Evolutionary conservation across 441 rosid genomes (phyloP).

Genomic region (Pelargonium citronellum): DNA sequence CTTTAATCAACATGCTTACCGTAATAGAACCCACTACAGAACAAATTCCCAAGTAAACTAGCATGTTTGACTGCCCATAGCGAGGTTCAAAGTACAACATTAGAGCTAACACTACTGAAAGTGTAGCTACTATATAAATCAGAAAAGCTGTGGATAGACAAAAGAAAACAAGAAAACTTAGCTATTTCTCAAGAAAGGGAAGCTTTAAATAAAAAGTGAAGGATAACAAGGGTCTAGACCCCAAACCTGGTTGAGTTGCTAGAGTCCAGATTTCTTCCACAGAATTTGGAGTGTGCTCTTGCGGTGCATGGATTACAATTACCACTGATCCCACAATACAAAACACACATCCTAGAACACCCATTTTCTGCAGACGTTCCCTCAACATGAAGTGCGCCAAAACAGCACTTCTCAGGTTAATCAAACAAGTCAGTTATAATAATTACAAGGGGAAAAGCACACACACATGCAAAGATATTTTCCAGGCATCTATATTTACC

Average conservation of each 20-base stretch:
- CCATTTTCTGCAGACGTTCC: constrained; percentile 50
- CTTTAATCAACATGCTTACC: constrained; percentile 33
- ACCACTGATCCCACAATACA: constrained; percentile 61
- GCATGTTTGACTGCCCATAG: constrained; percentile 54
- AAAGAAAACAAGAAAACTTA: constrained; percentile 10
- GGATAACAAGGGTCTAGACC: background rate
- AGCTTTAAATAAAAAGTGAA: background rate
- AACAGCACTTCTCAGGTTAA: constrained; percentile 41
- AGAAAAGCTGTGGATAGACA: constrained; percentile 48
- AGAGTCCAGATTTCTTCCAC: constrained; percentile 54
- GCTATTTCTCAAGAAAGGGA: constrained; percentile 9
- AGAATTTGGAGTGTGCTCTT: constrained; percentile 49
- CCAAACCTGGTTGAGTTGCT: constrained; percentile 53
- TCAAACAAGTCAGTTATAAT: constrained; percentile 17
- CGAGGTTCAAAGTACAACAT: constrained; percentile 59
- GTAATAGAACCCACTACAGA: constrained; percentile 64
- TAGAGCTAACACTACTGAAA: constrained; percentile 48
- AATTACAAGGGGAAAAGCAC: background rate
- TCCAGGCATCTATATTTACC: constrained; percentile 28
- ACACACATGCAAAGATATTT: background rate
- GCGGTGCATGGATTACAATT: constrained; percentile 61
- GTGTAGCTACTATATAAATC: constrained; percentile 44
- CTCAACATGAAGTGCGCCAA: constrained; percentile 61
- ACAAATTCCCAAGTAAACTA: constrained; percentile 65
- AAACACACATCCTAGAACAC: constrained; percentile 54